phyloP scores from a whole-genome alignment of 2,329 filamentous ascomycete species.

The Microcera coccophila region DNA sequence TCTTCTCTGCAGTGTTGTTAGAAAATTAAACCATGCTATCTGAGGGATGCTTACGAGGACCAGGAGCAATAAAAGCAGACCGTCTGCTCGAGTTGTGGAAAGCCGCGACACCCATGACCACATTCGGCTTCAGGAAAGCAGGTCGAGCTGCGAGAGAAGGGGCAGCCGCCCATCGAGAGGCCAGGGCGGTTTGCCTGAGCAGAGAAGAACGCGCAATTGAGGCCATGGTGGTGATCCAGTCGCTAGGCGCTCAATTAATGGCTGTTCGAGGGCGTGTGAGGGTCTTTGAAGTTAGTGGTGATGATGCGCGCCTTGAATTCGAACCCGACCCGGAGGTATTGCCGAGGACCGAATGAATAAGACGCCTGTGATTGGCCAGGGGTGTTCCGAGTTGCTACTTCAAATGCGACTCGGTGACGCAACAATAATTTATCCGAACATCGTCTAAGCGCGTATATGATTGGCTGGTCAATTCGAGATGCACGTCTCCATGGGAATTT shows the following conservation, averaged over 20 bases:
- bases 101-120: constrained; percentile 59
- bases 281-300: constrained; percentile 3
- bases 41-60: constrained; percentile 65
- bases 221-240: constrained; percentile 44
- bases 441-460: constrained; percentile 15
- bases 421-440: constrained; percentile 26
- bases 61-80: constrained; percentile 78
- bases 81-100: constrained; percentile 80
- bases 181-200: constrained; percentile 50
- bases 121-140: constrained; percentile 31
- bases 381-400: constrained; percentile 25
- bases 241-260: constrained; percentile 27
- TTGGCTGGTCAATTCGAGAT: constrained; percentile 26
- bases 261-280: constrained; percentile 19
- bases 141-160: constrained; percentile 34
- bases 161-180: constrained; percentile 36
- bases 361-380: constrained; percentile 42
- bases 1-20: constrained; percentile 58
- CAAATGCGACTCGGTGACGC: constrained; percentile 23
- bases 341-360: constrained; percentile 51
- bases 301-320: constrained; percentile 25
- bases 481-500: constrained; percentile 26
- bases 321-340: constrained; percentile 34
- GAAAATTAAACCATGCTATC: constrained; percentile 21
- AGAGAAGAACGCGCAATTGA: constrained; percentile 53